phyloP scores from a whole-genome alignment of 1,139 yeast genomes.

The Blastobotrys indianensis region DNA sequence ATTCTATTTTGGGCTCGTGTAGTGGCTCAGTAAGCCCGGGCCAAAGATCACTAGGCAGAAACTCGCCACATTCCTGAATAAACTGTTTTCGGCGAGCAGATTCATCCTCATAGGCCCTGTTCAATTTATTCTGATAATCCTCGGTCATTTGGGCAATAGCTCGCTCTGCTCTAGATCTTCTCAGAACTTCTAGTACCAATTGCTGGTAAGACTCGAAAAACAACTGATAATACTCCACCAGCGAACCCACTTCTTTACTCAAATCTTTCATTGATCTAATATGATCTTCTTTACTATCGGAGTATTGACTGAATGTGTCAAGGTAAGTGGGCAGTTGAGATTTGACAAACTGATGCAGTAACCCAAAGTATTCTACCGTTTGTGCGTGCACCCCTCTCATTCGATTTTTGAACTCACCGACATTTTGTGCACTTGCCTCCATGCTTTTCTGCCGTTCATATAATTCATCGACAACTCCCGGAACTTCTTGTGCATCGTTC shows the following conservation, averaged over 20 bases:
- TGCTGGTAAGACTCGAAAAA: slow-evolving; percentile 47
- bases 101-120: slow-evolving; percentile 38
- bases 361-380: slow-evolving; percentile 18
- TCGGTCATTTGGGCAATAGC: slow-evolving; percentile 38
- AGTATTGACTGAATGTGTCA: slow-evolving; percentile 16
- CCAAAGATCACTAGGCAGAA: slow-evolving; percentile 50
- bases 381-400: slow-evolving; percentile 20
- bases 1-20: slow-evolving; percentile 20
- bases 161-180: slow-evolving; percentile 41
- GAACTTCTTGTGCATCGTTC: slow-evolving; percentile 38
- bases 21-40: slow-evolving; percentile 36
- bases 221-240: slow-evolving; percentile 44
- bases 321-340: slow-evolving; percentile 19
- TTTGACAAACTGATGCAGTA: slow-evolving; percentile 25
- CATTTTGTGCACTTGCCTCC: slow-evolving; percentile 21
- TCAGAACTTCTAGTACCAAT: slow-evolving; percentile 44
- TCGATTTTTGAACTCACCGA: slow-evolving; percentile 19
- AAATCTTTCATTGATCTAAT: slow-evolving; percentile 28
- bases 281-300: slow-evolving; percentile 17
- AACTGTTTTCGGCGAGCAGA: slow-evolving; percentile 38
- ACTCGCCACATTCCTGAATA: slow-evolving; percentile 43
- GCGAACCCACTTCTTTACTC: slow-evolving; percentile 27
- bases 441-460: slow-evolving; percentile 27
- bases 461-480: slow-evolving; percentile 33
- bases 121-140: slow-evolving; percentile 38